phyloP scores from a whole-genome alignment of 305 asterid species.

The Plantago coronopus region DNA sequence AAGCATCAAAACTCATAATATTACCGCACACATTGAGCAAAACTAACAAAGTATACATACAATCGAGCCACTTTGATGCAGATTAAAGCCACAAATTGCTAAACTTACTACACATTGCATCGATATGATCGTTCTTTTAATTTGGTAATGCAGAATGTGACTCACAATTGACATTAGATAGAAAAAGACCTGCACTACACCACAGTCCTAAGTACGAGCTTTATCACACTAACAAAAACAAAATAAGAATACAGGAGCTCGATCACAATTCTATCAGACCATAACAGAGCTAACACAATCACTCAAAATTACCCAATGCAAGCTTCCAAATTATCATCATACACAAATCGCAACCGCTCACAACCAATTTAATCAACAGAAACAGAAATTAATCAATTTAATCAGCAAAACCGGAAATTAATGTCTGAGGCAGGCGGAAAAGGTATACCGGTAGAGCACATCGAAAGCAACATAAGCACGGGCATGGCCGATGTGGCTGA shows the following conservation, averaged over 20 bases:
- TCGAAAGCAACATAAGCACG: conserved; percentile 88
- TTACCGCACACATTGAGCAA: not conserved
- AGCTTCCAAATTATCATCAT: not conserved
- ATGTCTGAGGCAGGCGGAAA: not conserved
- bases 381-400: not conserved
- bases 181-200: too few relatives aligned
- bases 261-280: too few relatives aligned
- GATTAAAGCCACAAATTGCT: too few relatives aligned
- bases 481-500: conserved; percentile 89
- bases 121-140: too few relatives aligned
- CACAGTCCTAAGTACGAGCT: too few relatives aligned
- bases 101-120: too few relatives aligned
- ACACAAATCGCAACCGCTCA: too few relatives aligned
- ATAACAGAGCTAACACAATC: not conserved
- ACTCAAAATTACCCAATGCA: not conserved
- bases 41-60: not conserved
- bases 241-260: too few relatives aligned
- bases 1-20: not conserved
- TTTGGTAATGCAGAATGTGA: too few relatives aligned
- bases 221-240: too few relatives aligned
- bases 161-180: too few relatives aligned
- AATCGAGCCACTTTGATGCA: too few relatives aligned
- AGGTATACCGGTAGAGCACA: conserved; percentile 58
- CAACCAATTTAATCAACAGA: not conserved
- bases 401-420: not conserved